Evolutionary conservation across 1,139 yeast genomes (phyloP), one percentile per base, ranked within the genome.

Genomic region (Ogataea hybrid): DNA sequence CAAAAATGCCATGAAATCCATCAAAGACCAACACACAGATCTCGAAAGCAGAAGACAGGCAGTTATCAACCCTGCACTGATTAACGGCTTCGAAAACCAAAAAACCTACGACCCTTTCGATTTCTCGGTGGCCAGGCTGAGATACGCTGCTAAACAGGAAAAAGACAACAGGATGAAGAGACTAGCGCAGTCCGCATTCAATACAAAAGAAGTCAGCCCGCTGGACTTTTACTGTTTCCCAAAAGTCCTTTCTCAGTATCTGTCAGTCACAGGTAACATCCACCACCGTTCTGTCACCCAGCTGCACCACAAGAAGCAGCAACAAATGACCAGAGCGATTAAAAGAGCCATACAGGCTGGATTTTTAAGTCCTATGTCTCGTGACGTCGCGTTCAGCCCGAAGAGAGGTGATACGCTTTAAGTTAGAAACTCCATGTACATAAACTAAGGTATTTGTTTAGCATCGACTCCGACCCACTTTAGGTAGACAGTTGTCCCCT

Each of bases 401-500:
- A 51, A 59, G 55, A 53, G 62, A 49, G 63, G 62, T 18, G 27
- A 48, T 11, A 41, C 55, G 6, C 44, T 59, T 31, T 59, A 44
- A 46, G 8, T 23, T 16, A 12, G 12, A 30, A 16, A 28, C 25
- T 31, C 17, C 22, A 14, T 25, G 25, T 37, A 36, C 28, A 35
- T 28, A 32, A 22, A 10, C 21, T 33, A 33, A 21, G 38, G 35
- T 21, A 50, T 29, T 28, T 47, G 46, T 31, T 46, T 53, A 2
- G 51, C 50, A 42, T 64, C 64, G 3, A 77, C 73, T 2, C 77
- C 73, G 27, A 63, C 62, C 43, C 81, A 58, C 40, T 74, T 76
- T 21, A 81, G 65, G 52, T 81, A 81, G n/a, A 78, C 84, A 52
- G 80, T 86, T 0, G 87, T 81, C 7, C 98, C 98, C 79, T 87